Evolutionary conservation across 352 stramenopile species (phyloP).

Genomic region (Phytophthora citrophthora): DNA sequence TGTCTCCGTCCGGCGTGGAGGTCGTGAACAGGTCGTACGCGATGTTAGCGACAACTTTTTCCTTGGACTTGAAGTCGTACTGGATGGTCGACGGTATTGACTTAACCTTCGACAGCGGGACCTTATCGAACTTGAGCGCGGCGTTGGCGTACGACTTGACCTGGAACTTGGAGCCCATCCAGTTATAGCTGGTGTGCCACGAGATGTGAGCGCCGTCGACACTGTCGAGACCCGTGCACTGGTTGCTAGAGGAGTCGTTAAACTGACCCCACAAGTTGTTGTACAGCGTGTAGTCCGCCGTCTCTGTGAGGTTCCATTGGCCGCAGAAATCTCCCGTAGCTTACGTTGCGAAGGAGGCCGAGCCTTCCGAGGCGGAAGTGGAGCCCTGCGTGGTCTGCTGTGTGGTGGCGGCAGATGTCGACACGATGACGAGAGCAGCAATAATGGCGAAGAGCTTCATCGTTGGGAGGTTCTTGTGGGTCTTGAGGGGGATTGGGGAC

Average conservation of each 20-base stretch:
- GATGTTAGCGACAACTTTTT: conserved; percentile 43
- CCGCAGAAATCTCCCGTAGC: not conserved
- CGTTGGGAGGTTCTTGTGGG: too few relatives aligned
- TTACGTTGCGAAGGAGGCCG: too few relatives aligned
- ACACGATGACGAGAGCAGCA: too few relatives aligned
- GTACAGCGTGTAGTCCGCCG: conserved; percentile 46
- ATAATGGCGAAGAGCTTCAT: too few relatives aligned
- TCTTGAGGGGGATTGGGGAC: too few relatives aligned
- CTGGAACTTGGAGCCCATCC: conserved; percentile 1
- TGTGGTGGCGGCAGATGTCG: too few relatives aligned
- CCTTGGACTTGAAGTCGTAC: conserved; percentile 43
- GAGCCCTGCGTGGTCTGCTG: too few relatives aligned
- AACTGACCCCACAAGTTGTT: conserved; percentile 45
- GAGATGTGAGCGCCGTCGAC: conserved; percentile 6
- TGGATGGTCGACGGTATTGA: conserved; percentile 3
- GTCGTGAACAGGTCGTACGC: conserved; percentile 45
- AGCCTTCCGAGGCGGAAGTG: too few relatives aligned
- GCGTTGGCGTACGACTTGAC: conserved; percentile 17
- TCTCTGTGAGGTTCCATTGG: conserved; percentile 17
- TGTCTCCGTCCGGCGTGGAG: conserved; percentile 21
- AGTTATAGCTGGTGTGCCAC: conserved; percentile 16
- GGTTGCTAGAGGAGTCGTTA: conserved; percentile 31
- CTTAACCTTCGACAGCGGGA: not conserved
- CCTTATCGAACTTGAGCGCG: conserved; percentile 9
- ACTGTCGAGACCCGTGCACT: conserved; percentile 47